Base-by-base conservation (phyloP, 306 rosid species). In the Quercus dentata region DNA sequence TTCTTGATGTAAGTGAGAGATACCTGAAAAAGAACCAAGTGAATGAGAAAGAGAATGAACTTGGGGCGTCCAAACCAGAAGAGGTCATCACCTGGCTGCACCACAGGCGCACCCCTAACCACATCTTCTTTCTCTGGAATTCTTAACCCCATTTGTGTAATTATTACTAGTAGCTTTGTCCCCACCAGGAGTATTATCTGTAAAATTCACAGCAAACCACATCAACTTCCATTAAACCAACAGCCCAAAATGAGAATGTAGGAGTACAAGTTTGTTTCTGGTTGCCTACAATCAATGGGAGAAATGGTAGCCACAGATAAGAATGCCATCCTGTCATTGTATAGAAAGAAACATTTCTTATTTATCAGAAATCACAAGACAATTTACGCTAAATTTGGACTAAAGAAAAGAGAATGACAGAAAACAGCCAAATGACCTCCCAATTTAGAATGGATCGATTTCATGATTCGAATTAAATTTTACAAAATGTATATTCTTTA, bases 1-100 rank as follows among this genome's bases (percentile, higher is more conserved):
- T 46, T 4, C n/a, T 27, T 46, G 52, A 46, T 46, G 52, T 46
- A 46, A 7, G 44, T 38, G 44, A 62, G 21, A 41, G 19, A 9
- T 64, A 90, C 98, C 97, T 86, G 95, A 77, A 94, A 92, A 73
- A 94, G 90, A 76, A 85, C 94, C 68, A 91, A 76, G 82, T 92
- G 97, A 78, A 94, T 75, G 78, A 90, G 71, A 58, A 72, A 88
- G 77, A 94, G 97, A 65, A 91, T 81, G 74, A 92, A 78, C 3
- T 74, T 68, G 0, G 99, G 99, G 5, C 59, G 55, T 17, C 89
- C 89, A 65, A 94, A 94, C 99, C 99, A 94, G 68, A 94, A 94
- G 38, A 89, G 86, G 2, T 92, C 86, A 54, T 94, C 97, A 4
- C 92, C 82, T 19, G 95, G 92, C 75, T 92, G 82, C 78, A 92